A percentile compares a stretch with the other conserved stretches of the same genome.
Conservation (phyloP, 108 stramenopile genomes). For the Aurantiochytrium sp. region DNA sequence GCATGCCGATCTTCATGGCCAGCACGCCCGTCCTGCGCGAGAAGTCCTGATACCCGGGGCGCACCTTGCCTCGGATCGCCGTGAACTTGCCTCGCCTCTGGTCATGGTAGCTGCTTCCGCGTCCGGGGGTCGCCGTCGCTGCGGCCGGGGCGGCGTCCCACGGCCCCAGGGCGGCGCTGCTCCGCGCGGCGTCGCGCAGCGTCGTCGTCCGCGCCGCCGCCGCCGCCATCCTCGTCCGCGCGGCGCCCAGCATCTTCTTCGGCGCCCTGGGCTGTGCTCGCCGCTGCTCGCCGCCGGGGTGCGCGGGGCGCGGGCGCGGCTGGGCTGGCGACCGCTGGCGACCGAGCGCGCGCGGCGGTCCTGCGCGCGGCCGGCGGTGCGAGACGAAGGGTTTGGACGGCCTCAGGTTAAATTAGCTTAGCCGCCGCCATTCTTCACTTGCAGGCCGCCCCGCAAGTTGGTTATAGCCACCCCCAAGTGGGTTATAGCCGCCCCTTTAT, state of each 20-base stretch:
- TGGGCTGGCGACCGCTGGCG: too few relatives aligned
- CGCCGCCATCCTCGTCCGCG: too few relatives aligned
- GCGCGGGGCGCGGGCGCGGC: too few relatives aligned
- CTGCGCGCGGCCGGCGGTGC: neutral
- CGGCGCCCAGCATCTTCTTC: too few relatives aligned
- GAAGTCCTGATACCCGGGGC: neutral
- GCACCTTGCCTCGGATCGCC: neutral
- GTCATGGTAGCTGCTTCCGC: neutral
- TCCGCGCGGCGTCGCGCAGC: too few relatives aligned
- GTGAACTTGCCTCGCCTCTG: neutral
- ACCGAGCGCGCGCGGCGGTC: neutral
- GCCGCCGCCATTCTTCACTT: neutral
- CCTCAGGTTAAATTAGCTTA: neutral
- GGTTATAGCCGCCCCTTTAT: too few relatives aligned
- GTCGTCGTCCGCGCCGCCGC: too few relatives aligned
- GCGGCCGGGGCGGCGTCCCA: neutral
- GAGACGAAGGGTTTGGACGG: neutral
- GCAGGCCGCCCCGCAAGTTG: neutral
- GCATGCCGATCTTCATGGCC: constrained; percentile 93
- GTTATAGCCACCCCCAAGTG: too few relatives aligned
- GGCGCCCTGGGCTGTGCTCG: too few relatives aligned
- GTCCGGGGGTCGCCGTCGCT: neutral
- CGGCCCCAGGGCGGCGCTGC: too few relatives aligned
- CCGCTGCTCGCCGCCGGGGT: too few relatives aligned
- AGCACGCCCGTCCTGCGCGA: constrained; percentile 61